Evolutionary conservation across 306 rosid species (phyloP).

Genomic region (Oxytropis ochrocephala): DNA sequence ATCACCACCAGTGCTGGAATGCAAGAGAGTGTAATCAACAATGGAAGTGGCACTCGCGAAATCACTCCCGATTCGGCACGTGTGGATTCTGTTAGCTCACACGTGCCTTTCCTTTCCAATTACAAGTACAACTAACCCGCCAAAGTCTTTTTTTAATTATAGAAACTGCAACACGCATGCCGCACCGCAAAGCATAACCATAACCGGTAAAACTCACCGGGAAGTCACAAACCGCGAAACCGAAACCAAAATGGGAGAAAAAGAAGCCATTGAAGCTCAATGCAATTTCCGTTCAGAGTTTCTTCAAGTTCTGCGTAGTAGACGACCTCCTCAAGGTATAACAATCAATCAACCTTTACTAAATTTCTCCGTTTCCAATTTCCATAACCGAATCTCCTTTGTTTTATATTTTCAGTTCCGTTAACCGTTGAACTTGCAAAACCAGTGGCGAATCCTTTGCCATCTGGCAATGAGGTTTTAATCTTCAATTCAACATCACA

Average conservation of each 20-base stretch:
- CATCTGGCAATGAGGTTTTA: slow-evolving; percentile 45
- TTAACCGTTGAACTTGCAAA: slow-evolving; percentile 38
- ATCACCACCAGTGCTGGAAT: neutral
- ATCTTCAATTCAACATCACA: neutral
- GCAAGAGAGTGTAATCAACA: neutral
- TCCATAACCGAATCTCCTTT: neutral
- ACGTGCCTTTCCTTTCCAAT: slow-evolving; percentile 13
- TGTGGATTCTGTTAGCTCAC: slow-evolving; percentile 7
- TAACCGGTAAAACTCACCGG: neutral
- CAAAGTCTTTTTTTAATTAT: neutral
- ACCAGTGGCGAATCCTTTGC: slow-evolving; percentile 51
- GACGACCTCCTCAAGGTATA: slow-evolving; percentile 47
- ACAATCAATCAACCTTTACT: neutral
- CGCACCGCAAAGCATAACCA: neutral
- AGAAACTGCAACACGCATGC: slow-evolving; percentile 3
- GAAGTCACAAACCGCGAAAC: neutral
- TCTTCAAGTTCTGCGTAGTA: slow-evolving; percentile 37
- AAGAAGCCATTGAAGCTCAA: slow-evolving; percentile 16
- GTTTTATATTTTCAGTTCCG: slow-evolving; percentile 43
- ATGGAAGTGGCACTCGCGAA: neutral
- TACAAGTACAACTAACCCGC: slow-evolving; percentile 12
- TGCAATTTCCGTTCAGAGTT: slow-evolving; percentile 50
- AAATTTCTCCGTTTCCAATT: neutral
- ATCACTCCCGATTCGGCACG: slow-evolving; percentile 20
- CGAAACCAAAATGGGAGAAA: slow-evolving; percentile 32